Percentiles rank a stretch among this genome's conserved stretches.
Evolutionary conservation across 768 basidiomycete genomes (phyloP).

Genomic region (Guyanaporus albipodus): DNA sequence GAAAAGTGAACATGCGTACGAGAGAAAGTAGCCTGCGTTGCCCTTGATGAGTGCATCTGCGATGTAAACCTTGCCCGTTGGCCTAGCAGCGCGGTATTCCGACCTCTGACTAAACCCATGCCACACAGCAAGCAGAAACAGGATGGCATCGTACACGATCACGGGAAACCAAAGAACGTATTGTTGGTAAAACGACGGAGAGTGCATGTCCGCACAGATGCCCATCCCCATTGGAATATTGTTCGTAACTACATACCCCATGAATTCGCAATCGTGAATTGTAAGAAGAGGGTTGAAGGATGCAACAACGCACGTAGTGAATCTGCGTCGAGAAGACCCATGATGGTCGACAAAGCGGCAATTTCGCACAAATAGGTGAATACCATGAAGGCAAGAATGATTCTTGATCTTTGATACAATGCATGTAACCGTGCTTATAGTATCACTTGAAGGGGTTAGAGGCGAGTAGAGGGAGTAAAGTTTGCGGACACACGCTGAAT

Average conservation of each 20-base stretch:
- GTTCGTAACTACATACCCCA: neutral
- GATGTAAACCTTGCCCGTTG: constrained; percentile 1
- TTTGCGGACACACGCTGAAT: constrained; percentile 9
- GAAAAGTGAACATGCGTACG: constrained; percentile 7
- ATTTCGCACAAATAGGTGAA: constrained; percentile 14
- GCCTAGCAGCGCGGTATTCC: neutral
- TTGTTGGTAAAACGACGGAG: neutral
- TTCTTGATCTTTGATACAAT: constrained; percentile 12
- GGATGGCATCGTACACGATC: constrained; percentile 2
- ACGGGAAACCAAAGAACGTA: constrained; percentile 8
- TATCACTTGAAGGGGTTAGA: constrained; percentile 4
- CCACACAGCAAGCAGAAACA: constrained; percentile 7
- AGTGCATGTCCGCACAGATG: neutral
- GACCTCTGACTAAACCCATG: neutral
- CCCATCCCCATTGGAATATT: constrained; percentile 1
- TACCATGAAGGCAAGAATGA: constrained; percentile 9
- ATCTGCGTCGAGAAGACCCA: constrained; percentile 5
- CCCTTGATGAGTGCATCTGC: constrained; percentile 9
- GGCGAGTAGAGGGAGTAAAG: neutral
- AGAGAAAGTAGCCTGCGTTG: constrained; percentile 13
- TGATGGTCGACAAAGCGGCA: constrained; percentile 1
- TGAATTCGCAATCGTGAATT: neutral
- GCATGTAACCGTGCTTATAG: constrained; percentile 16
- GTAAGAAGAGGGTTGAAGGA: no score
- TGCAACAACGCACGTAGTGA: neutral